Conservation (phyloP, 148 eudicot genomes). For the Chenopodium suecicum region DNA sequence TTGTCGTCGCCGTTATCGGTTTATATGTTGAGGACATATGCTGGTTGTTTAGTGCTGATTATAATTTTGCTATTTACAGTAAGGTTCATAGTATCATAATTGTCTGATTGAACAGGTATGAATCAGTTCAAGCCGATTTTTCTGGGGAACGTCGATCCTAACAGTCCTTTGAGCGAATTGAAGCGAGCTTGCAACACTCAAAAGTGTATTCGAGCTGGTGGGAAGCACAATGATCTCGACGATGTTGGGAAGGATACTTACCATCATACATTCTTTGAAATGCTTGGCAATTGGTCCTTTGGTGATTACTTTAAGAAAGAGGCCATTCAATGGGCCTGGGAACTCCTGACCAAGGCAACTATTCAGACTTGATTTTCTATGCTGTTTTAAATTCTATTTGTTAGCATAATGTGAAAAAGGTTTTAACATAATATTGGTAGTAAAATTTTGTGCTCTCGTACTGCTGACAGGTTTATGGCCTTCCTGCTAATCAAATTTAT, state of each 20-base stretch:
- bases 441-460: neutral
- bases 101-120: slow-evolving; percentile 58
- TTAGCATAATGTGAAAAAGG: neutral
- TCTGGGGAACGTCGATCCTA: slow-evolving; percentile 87
- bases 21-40: neutral
- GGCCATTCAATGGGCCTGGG: slow-evolving; percentile 95
- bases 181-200: slow-evolving; percentile 98
- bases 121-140: slow-evolving; percentile 96
- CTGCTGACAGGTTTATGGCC: slow-evolving; percentile 55
- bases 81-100: neutral
- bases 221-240: slow-evolving; percentile 96
- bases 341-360: slow-evolving; percentile 76
- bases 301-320: slow-evolving; percentile 91
- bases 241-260: slow-evolving; percentile 99
- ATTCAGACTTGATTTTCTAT: neutral
- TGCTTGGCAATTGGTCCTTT: slow-evolving; percentile 99
- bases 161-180: slow-evolving; percentile 64
- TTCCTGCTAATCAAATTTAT: slow-evolving; percentile 73
- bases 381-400: neutral
- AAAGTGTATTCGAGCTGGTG: slow-evolving; percentile 97
- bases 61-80: neutral
- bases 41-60: neutral
- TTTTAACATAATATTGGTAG: neutral
- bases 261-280: slow-evolving; percentile 96
- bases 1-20: neutral